Evolutionary conservation across 1,139 yeast species (phyloP).

Genomic region (Zhuliangozyma blackwelliae): DNA sequence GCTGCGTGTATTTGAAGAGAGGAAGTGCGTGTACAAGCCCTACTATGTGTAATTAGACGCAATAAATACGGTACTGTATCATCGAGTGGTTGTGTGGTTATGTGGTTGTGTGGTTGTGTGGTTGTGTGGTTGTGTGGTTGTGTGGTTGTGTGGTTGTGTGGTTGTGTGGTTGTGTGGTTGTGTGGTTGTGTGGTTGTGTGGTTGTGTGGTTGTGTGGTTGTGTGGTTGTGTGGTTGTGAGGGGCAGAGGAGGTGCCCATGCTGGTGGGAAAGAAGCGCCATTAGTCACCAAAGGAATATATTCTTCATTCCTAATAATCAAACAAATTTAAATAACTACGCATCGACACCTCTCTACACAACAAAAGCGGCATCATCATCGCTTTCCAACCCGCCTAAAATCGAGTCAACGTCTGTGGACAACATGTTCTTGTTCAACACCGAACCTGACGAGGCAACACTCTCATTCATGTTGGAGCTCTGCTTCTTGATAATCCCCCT

Average conservation of each 20-base stretch:
- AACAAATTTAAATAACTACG: neutral
- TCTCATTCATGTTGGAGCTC: neutral
- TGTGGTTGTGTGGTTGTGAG: too few relatives aligned
- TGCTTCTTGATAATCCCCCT: constrained; percentile 1
- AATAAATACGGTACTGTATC: too few relatives aligned
- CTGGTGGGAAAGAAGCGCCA: neutral
- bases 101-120: too few relatives aligned
- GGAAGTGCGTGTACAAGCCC: too few relatives aligned
- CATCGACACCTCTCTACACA: constrained; percentile 15
- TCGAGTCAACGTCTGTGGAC: constrained; percentile 31
- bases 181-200: too few relatives aligned
- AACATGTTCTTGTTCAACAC: constrained; percentile 32
- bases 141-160: too few relatives aligned
- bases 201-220: too few relatives aligned
- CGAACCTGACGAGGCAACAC: constrained; percentile 20
- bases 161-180: too few relatives aligned
- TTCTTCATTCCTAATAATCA: neutral
- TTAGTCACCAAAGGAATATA: neutral
- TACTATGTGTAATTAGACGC: too few relatives aligned
- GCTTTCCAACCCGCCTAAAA: constrained; percentile 33
- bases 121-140: too few relatives aligned
- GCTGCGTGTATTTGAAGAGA: too few relatives aligned
- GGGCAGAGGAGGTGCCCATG: neutral
- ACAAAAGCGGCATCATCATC: constrained; percentile 34
- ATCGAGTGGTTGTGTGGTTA: too few relatives aligned